These are phyloP conservation scores for Penicillium sp. DNA, from an alignment of 2,329 filamentous ascomycete species.

Conservation along the genomic window DNA sequence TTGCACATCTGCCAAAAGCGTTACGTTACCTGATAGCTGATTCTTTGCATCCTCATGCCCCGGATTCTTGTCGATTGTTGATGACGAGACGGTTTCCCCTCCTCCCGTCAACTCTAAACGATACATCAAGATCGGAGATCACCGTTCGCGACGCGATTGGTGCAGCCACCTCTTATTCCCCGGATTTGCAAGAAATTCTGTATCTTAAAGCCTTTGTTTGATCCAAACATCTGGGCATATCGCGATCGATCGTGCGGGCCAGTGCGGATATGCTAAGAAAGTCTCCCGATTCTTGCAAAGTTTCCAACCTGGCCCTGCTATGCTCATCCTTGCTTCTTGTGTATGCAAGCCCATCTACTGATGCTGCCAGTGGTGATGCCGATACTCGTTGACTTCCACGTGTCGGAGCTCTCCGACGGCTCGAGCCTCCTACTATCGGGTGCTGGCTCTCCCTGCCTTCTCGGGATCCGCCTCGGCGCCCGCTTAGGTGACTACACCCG, in stretches of 20 bases:
- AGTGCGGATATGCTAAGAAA: slow-evolving; percentile 3
- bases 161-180: slow-evolving; percentile 15
- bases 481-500: neutral
- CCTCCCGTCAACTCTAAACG: neutral
- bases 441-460: slow-evolving; percentile 5
- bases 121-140: slow-evolving; percentile 20
- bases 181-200: slow-evolving; percentile 13
- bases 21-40: too few species aligned
- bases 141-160: slow-evolving; percentile 19
- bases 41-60: slow-evolving; percentile 1
- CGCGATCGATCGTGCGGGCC: neutral
- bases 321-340: slow-evolving; percentile 1
- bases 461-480: slow-evolving; percentile 4
- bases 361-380: neutral
- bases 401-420: slow-evolving; percentile 1
- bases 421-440: slow-evolving; percentile 1
- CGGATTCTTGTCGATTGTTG: neutral
- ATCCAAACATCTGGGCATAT: neutral
- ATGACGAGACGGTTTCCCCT: neutral
- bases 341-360: neutral
- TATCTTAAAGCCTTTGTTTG: neutral
- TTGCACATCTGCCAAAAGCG: neutral
- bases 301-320: neutral
- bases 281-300: neutral
- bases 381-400: neutral